Base-by-base conservation (phyloP, 2,329 filamentous ascomycete species). In the Aspergillus bombycis region DNA sequence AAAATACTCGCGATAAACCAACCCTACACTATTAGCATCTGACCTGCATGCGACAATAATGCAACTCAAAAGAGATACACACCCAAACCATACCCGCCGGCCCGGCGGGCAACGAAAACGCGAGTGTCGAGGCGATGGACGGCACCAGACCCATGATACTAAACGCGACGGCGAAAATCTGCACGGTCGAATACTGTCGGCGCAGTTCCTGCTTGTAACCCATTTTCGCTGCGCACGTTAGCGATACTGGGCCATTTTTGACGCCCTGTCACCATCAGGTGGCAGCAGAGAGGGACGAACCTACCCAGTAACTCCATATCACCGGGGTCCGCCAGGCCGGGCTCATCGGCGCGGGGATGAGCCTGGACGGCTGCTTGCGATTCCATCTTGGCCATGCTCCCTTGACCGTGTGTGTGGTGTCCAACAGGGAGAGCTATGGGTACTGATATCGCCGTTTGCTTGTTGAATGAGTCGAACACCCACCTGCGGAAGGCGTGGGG, bases 71-170 rank as follows among this genome's bases (percentile, higher is more conserved):
- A 4, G 10, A 32, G 9, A 12, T 23, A 68, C 72, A 62, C 71
- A 84, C 83, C 85, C 86, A 88, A 60, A 88, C 85, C 81, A 88
- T 86, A 4, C 86, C 86, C 3, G 82, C 85, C 1, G 86, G 86
- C 0, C 86, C 86, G 7, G 85, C 83, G 1, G 86, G 85, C 46
- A 89, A 79, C 4, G 85, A 87, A 67, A 88, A 88, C 0, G 84
- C 72, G 14, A 88, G 74, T 0, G 86, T 88, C 34, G 84, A 85
- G 7, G 86, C 85, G 65, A 88, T 88, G 4, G 86, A 88, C 0
- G 86, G 86, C 1, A 88, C 75, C 8, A 89, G 72, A 2, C 86
- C 86, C 85, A 89, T 88, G 67, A 89, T 86, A 69, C 81, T 83
- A 63, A 86, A 86, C 3, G 84, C 84, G 63, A 86, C 83, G 32